These are phyloP conservation scores for Agroathelia rolfsii DNA, from an alignment of 1,284 basidiomycete species.

Conservation along the genomic window DNA sequence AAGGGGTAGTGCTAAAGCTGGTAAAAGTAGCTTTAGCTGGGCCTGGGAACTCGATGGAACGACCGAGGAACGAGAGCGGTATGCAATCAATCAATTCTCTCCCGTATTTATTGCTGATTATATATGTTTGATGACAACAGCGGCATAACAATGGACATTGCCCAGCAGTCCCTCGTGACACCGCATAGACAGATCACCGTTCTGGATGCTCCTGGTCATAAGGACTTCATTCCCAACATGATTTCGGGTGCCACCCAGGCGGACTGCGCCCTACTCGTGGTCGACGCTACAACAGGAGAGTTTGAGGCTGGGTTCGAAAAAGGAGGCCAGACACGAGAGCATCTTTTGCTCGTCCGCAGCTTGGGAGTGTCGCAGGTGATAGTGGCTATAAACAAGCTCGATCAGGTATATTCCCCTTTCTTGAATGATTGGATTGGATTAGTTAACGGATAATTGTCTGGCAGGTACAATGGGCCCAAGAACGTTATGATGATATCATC, in stretches of 20 bases:
- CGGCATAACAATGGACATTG: conserved; percentile 97
- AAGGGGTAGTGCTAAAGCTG: conserved; percentile 81
- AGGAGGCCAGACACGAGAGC: conserved; percentile 95
- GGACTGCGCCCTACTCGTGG: conserved; percentile 91
- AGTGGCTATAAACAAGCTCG: conserved; percentile 92
- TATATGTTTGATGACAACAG: conserved; percentile 28
- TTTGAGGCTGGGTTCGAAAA: conserved; percentile 94
- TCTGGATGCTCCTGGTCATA: conserved; percentile 93
- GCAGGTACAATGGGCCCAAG: conserved; percentile 76
- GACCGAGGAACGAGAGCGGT: conserved; percentile 88
- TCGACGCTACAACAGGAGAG: conserved; percentile 85
- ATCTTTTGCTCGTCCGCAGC: conserved; percentile 86
- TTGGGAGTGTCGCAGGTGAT: conserved; percentile 92
- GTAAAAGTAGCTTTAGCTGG: conserved; percentile 94
- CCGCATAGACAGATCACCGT: conserved; percentile 78
- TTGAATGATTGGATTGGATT: background rate
- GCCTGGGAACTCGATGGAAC: conserved; percentile 97
- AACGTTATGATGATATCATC: conserved; percentile 82
- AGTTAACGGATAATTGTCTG: conserved; percentile 6
- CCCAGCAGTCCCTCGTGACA: conserved; percentile 75
- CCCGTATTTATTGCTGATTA: conserved; percentile 7
- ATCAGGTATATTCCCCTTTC: conserved; percentile 47
- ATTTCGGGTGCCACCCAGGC: conserved; percentile 97
- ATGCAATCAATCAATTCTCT: conserved; percentile 15
- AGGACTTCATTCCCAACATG: conserved; percentile 99